Evolutionary conservation across 202 grass and related monocot genomes (phyloP), one percentile per base, ranked within the genome.

Genomic region (Eragrostis tef): DNA sequence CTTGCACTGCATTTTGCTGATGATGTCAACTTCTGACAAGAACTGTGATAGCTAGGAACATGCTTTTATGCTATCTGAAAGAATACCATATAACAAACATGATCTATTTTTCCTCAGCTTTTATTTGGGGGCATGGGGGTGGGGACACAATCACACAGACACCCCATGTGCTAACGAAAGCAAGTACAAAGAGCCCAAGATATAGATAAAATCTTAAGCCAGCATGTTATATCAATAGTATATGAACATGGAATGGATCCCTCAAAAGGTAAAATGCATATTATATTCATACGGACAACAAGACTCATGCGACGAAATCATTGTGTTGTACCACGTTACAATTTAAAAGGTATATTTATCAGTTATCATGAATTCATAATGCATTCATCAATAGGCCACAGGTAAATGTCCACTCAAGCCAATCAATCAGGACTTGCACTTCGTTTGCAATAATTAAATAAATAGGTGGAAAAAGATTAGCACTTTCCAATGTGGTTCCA

Each of bases 131-230:
- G n/a, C 44, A 1, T 2, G 43, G 81, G 39, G 17, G 67, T 9
- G 21, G 47, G 8, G 51, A 54, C 25, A 34, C 13, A 17, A 22
- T 12, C 26, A 67, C 25, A 52, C 31, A 60, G 13, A 81, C n/a
- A 54, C 74, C 6, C 15, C 80, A 73, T 79, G 59, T 78, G 47
- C 57, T 16, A 65, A 9, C 49, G 21, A 71, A 87, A 22, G 56
- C 74, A 83, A 78, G 79, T 78, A 79, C 80, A 78, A 26, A 58
- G 26, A 64, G 53, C 14, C 48, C 26, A 83, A 49, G 57, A 72
- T 60, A 74, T 36, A 58, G 71, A 31, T 69, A 70, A 15, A 70
- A 45, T 39, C 54, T 34, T 51, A 63, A 84, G 60, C 16, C 24
- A 53, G 27, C 51, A 27, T 11, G 61, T 44, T 15, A 79, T 19